Conservation (phyloP, 176 grass and related monocot species). For the maize (Zea mays) region DNA sequence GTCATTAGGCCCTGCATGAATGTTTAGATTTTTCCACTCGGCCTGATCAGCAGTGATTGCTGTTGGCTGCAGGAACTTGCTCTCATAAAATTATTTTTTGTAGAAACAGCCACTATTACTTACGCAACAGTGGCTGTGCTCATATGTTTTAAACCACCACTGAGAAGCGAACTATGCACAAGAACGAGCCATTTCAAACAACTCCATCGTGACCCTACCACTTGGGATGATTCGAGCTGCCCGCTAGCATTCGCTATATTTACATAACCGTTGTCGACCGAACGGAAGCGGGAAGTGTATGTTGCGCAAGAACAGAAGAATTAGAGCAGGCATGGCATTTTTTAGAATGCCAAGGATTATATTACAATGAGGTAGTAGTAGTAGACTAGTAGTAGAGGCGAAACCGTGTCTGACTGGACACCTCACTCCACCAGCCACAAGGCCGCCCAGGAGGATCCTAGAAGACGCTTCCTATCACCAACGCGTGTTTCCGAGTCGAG, state of each 20-base stretch:
- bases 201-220: background rate
- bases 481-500: background rate
- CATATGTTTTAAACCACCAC: too few species aligned
- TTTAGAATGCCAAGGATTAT: constrained; percentile 1
- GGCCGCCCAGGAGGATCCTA: background rate
- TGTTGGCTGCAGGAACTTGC: too few species aligned
- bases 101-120: too few species aligned
- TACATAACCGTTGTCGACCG: background rate
- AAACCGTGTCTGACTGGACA: background rate
- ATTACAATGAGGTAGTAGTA: constrained; percentile 7
- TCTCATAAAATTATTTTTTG: too few species aligned
- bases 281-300: background rate
- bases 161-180: background rate
- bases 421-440: background rate
- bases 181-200: background rate
- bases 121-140: too few species aligned
- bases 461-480: constrained; percentile 5
- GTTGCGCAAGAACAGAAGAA: background rate
- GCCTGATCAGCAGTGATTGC: too few species aligned
- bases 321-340: background rate
- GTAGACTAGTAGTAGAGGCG: constrained; percentile 1
- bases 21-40: too few species aligned
- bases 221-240: background rate
- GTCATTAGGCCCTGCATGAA: too few species aligned
- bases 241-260: background rate